Base-by-base conservation (phyloP, 2,329 filamentous ascomycete species). In the Aspergillus sp. region DNA sequence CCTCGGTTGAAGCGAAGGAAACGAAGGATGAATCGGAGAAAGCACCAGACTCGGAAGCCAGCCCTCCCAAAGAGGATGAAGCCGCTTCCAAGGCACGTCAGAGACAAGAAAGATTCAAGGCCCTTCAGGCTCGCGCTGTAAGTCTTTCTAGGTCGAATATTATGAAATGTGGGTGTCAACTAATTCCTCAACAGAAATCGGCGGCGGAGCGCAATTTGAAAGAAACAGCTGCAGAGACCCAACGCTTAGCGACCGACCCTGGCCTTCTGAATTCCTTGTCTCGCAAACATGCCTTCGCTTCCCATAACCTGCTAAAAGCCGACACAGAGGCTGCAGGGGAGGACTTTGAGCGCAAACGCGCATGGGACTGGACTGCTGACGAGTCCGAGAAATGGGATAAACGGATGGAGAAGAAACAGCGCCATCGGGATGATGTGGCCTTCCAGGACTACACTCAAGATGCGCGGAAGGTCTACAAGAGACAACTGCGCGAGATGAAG, bases 351-450 rank as follows among this genome's bases (percentile, higher is more conserved):
- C 89, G 94, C 60, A 96, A 97, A 75, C 86, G 94, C 38, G 94
- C 94, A 1, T 99, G 94, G 94, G 94, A 97, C 76, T 99, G 94
- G 89, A 99, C 94, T 1, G 79, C 93, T 6, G 94, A 99, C 59
- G 94, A 99, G 75, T 89, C 85, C 62, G 94, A 96, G 75, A 84
- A 82, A 60, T 99, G 94, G 94, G 94, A 99, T 72, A 87, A 87
- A 75, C 86, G 92, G 30, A 77, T 95, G 70, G 89, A 87, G 65
- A 95, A 95, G 80, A 95, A 91, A 76, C 83, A 84, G 53, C 82
- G 83, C 16, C 87, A 89, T 65, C 82, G 88, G 56, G 90, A 96
- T 69, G 86, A 93, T 71, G 90, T 91, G 53, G 88, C 90, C 2
- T 99, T 99, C 75, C 83, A 88, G 65, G 92, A 97, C 71, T 95